These are phyloP conservation scores for Rhododendron kiyosumense DNA, from an alignment of 148 eudicot species.

Conservation along the genomic window DNA sequence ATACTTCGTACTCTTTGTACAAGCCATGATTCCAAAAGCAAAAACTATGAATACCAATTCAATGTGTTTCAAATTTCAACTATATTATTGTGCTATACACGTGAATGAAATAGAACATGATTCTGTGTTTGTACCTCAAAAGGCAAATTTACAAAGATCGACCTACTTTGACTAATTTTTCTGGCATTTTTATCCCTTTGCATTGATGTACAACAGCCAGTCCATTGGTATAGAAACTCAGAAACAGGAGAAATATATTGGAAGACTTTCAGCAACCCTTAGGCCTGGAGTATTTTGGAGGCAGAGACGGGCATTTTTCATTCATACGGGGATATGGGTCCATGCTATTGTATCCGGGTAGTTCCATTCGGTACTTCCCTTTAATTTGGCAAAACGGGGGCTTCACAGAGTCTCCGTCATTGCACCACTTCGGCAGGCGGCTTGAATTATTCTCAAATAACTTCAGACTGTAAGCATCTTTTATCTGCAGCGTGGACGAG, in stretches of 20 bases:
- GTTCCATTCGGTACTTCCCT: slow-evolving; percentile 89
- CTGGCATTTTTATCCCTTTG: not conserved
- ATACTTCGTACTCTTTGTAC: not conserved
- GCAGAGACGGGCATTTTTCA: slow-evolving; percentile 82
- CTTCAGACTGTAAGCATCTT: slow-evolving; percentile 81
- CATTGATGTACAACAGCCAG: not conserved
- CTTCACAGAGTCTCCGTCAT: slow-evolving; percentile 63
- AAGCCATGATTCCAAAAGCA: not conserved
- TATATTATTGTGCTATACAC: not conserved
- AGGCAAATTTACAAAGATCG: not conserved
- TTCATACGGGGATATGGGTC: slow-evolving; percentile 81
- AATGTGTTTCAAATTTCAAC: not conserved
- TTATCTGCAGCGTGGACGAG: slow-evolving; percentile 52
- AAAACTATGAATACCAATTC: not conserved
- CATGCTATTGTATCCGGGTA: slow-evolving; percentile 78
- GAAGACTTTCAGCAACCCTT: slow-evolving; percentile 42
- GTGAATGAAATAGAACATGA: not conserved
- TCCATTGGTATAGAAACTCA: not conserved
- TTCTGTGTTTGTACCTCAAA: not conserved
- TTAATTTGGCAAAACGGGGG: slow-evolving; percentile 85
- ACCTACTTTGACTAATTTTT: not conserved
- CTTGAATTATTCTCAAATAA: slow-evolving; percentile 68
- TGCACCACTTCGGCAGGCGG: slow-evolving; percentile 93
- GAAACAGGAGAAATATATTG: not conserved
- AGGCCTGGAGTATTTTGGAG: slow-evolving; percentile 69